Evolutionary conservation across 495 filamentous ascomycete species (phyloP), one percentile per base, ranked within the genome.

Genomic region (Penicillium daleae): DNA sequence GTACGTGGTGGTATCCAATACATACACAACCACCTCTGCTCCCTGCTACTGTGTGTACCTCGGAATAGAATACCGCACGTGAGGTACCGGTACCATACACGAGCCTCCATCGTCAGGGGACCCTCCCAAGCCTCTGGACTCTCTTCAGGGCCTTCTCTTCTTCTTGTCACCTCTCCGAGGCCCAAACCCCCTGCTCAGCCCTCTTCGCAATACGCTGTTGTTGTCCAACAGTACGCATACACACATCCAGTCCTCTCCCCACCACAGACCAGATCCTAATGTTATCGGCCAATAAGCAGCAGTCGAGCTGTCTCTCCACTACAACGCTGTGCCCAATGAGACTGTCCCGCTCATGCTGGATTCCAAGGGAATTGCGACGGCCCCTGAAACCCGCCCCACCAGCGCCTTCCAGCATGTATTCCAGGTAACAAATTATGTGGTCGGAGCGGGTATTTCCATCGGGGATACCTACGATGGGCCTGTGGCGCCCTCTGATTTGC

Each of bases 361-460:
- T 59, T 72, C 71, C 71, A 70, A 70, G 69, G 69, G 63, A 64
- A 69, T 62, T 63, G 56, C 61, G 63, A 64, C 71, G 71, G 71
- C 71, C 71, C 71, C 71, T 74, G 69, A 74, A 60, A 74, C 65
- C 49, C 44, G 67, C 61, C 59, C 71, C 71, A 68, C 69, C 7
- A 21, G 39, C 17, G 27, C 39, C 57, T 56, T 46, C 40, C 50
- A 61, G 56, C 51, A 50, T 65, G 57, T 57, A 64, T 60, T 50
- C 52, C 17, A 50, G 68, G 68, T 71, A 68, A 57, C 68, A 56
- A 71, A 71, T 68, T 46, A 68, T 60, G 60, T 66, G 52, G 44
- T 49, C 31, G 53, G 31, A 19, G 56, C 40, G 33, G 58, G 50
- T 65, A 62, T 59, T 49, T 59, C 50, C 60, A 59, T 53, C 46